Base-by-base conservation (phyloP, 805 yeast genomes). In the Candida namnaoensis region DNA sequence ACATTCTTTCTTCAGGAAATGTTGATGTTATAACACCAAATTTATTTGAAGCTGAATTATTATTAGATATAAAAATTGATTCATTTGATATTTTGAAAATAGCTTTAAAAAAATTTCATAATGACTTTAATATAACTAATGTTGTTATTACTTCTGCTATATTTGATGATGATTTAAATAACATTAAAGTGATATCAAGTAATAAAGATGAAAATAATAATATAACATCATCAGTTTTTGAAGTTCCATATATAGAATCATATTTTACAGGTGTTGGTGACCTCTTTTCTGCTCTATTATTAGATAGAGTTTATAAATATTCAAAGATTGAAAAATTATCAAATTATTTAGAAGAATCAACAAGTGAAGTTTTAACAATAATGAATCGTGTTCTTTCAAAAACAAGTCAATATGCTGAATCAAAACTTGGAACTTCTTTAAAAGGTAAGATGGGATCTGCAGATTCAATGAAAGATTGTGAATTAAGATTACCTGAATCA, bases 251-350 rank as follows among this genome's bases (percentile, higher is more conserved):
- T 32, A 74, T 87, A 35, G 77, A 81, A 41, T 80, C 91, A 5
- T 88, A 91, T 58, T 91, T 90, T 62, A 87, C 96, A 0, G 98
- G 98, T 2, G 95, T 93, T 0, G 98, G 98, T 7, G 98, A 90
- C 54, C 61, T 90, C 35, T 90, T 91, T 52, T 81, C 95, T 0
- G 91, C 95, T 0, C 59, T 90, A 34, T 58, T 88, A 30, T 51
- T 86, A 6, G 95, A 83, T 58, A 72, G 85, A 49, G 64, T 80
- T 27, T 65, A 60, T 49, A 57, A 57, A 35, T 47, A 49, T n/a
- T 36, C 49, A n/a, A 43, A 38, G 37, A 14, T 32, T 5, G 23
- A 13, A 3, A n/a, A 38, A 7, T 36, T 32, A 27, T 9, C 30
- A 11, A 26, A 26, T 26, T 47, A 45, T 32, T 50, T 66, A 27